Percentiles rank a stretch among this genome's conserved stretches.
Conservation (phyloP, 495 filamentous ascomycete species). For the Astrothelium macrocarpum region DNA sequence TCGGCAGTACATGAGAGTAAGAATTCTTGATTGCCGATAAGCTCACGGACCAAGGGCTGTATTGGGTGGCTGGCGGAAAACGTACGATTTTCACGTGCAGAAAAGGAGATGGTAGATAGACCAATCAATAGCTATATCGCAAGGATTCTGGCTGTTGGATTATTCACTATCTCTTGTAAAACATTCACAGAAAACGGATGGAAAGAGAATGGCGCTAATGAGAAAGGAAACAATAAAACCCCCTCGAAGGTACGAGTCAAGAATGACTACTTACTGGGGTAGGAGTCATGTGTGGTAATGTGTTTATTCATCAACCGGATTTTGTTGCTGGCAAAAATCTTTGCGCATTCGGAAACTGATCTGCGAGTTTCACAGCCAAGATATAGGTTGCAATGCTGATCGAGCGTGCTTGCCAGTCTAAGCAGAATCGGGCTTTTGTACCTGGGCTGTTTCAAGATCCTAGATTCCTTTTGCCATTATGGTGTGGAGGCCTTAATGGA, state of each 20-base stretch:
- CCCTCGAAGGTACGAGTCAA: too few relatives aligned
- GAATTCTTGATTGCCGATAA: neutral
- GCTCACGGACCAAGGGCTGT: neutral
- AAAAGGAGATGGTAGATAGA: neutral
- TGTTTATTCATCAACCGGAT: too few relatives aligned
- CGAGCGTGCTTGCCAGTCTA: neutral
- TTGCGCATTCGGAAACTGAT: too few relatives aligned
- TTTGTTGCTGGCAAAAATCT: too few relatives aligned
- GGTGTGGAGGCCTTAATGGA: too few relatives aligned
- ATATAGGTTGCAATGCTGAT: neutral
- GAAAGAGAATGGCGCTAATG: neutral
- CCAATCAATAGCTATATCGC: neutral
- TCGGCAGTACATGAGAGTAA: neutral
- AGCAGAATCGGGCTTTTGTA: neutral
- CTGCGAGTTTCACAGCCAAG: too few relatives aligned
- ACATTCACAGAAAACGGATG: neutral
- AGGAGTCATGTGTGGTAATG: neutral
- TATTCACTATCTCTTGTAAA: neutral
- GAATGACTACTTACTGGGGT: too few relatives aligned
- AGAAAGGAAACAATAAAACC: neutral
- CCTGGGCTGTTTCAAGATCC: too few relatives aligned
- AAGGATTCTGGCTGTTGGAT: neutral
- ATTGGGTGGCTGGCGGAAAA: constrained; percentile 5
- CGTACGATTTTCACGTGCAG: constrained; percentile 5
- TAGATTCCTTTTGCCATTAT: too few relatives aligned